These are phyloP conservation scores for Aristolochia californica DNA, from an alignment of 164 flowering plant species.

Conservation along the genomic window DNA sequence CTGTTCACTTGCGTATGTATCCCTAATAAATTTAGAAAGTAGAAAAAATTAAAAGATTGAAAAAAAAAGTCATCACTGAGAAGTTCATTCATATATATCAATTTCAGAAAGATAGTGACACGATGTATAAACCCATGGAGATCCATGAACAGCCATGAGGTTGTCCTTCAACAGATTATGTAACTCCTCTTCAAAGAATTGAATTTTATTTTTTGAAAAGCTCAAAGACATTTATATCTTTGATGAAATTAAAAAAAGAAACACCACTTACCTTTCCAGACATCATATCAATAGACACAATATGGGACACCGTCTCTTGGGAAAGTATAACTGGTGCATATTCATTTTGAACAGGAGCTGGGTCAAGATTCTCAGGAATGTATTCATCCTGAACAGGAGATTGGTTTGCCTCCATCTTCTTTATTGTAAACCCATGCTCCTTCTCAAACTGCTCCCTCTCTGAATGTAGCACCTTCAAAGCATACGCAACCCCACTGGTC, in stretches of 20 bases:
- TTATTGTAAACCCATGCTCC: constrained; percentile 79
- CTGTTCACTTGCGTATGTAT: too few relatives aligned
- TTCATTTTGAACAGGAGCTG: constrained; percentile 80
- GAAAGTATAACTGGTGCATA: constrained; percentile 96
- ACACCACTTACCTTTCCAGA: constrained; percentile 68
- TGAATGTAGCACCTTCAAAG: constrained; percentile 69
- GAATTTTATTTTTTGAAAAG: too few relatives aligned
- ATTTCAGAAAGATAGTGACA: too few relatives aligned
- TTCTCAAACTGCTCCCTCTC: constrained; percentile 79
- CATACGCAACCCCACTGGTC: constrained; percentile 96
- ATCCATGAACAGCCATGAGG: too few relatives aligned
- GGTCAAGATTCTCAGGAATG: constrained; percentile 55
- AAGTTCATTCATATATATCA: too few relatives aligned
- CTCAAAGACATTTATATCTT: too few relatives aligned
- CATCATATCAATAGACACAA: constrained; percentile 97
- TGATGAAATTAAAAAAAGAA: neutral
- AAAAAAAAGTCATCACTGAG: too few relatives aligned
- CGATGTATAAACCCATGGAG: too few relatives aligned
- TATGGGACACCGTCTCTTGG: constrained; percentile 88
- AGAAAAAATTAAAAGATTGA: too few relatives aligned
- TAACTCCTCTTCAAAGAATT: too few relatives aligned
- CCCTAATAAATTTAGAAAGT: too few relatives aligned
- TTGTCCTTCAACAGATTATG: too few relatives aligned
- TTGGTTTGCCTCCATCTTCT: constrained; percentile 88
- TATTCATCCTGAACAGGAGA: constrained; percentile 60